Percentiles rank a stretch among this genome's conserved stretches.
Conservation (phyloP, 139 green algal genomes). For the Auxenochlorella pyrenoidosa region DNA sequence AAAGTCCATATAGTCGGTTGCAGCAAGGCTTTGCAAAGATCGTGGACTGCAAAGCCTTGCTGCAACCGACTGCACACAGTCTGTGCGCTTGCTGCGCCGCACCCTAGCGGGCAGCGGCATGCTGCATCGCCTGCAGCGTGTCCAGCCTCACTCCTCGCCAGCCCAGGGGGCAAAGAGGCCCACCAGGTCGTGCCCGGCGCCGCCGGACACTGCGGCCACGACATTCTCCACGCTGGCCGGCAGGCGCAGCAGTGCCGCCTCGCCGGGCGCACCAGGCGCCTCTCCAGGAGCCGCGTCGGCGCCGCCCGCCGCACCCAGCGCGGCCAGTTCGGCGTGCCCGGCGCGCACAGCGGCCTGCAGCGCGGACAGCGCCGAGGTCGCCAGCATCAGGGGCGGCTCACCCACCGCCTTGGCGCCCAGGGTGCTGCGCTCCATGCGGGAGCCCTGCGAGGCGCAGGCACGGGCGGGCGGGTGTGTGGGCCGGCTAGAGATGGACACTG, state of each 20-base stretch:
- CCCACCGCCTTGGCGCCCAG: constrained; percentile 18
- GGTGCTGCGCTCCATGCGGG: not conserved
- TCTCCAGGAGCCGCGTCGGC: not conserved
- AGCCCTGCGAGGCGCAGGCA: not conserved
- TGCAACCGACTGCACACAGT: too few species aligned
- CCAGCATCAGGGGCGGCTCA: constrained; percentile 40
- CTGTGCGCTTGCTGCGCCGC: too few species aligned
- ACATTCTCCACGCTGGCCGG: not conserved
- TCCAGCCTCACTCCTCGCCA: not conserved
- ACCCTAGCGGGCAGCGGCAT: too few species aligned
- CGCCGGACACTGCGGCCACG: not conserved
- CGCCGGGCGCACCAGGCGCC: not conserved
- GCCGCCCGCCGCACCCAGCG: constrained; percentile 28
- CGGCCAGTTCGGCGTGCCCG: constrained; percentile 4
- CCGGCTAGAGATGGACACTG: too few species aligned
- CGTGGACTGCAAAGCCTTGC: too few species aligned
- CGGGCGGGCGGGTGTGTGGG: too few species aligned
- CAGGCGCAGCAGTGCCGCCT: not conserved
- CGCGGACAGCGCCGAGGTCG: constrained; percentile 34
- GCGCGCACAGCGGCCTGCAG: constrained; percentile 23
- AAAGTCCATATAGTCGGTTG: too few species aligned
- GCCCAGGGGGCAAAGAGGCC: not conserved
- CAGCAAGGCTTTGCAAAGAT: too few species aligned
- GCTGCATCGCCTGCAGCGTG: too few species aligned
- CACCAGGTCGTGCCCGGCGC: not conserved